Conservation (phyloP, 768 basidiomycete genomes). For the Cystobasidiopsis lactophilus region DNA sequence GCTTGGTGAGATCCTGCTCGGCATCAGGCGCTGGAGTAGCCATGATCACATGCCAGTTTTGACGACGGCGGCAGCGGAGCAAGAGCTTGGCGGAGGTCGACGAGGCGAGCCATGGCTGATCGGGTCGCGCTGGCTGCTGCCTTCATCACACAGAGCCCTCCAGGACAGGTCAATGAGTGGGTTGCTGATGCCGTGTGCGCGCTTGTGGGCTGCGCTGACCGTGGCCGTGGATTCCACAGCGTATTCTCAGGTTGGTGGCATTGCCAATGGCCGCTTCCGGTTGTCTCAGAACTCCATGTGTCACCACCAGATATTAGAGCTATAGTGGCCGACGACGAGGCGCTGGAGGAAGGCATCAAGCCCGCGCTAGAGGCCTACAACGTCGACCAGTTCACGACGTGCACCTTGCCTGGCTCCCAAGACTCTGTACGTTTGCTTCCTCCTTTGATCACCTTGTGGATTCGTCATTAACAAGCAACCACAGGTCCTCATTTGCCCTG, state of each 20-base stretch:
- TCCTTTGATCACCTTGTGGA: not conserved
- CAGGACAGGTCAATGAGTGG: slow-evolving; percentile 84
- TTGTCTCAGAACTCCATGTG: not conserved
- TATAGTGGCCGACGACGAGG: slow-evolving; percentile 67
- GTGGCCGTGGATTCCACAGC: slow-evolving; percentile 30
- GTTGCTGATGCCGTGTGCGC: slow-evolving; percentile 24
- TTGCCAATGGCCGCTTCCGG: not conserved
- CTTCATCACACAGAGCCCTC: slow-evolving; percentile 73
- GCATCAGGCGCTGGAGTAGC: too few relatives aligned
- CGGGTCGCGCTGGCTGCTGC: slow-evolving; percentile 34
- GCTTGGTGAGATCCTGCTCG: too few relatives aligned
- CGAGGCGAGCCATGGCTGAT: too few relatives aligned
- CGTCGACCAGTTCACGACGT: slow-evolving; percentile 61
- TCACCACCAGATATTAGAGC: slow-evolving; percentile 56
- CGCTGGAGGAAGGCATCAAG: slow-evolving; percentile 52
- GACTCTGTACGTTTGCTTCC: slow-evolving; percentile 42
- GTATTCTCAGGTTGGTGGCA: not conserved
- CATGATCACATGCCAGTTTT: too few relatives aligned
- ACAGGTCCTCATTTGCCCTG: slow-evolving; percentile 54
- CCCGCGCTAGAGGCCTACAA: slow-evolving; percentile 70
- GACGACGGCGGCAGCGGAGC: too few relatives aligned
- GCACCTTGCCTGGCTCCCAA: slow-evolving; percentile 52
- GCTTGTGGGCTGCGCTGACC: too few relatives aligned
- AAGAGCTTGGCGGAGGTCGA: too few relatives aligned
- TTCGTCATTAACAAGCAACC: not conserved